A percentile compares a stretch with the other conserved stretches of the same genome.
Evolutionary conservation across 2,329 filamentous ascomycete species (phyloP).

Genomic region (Colletotrichum liriopes): DNA sequence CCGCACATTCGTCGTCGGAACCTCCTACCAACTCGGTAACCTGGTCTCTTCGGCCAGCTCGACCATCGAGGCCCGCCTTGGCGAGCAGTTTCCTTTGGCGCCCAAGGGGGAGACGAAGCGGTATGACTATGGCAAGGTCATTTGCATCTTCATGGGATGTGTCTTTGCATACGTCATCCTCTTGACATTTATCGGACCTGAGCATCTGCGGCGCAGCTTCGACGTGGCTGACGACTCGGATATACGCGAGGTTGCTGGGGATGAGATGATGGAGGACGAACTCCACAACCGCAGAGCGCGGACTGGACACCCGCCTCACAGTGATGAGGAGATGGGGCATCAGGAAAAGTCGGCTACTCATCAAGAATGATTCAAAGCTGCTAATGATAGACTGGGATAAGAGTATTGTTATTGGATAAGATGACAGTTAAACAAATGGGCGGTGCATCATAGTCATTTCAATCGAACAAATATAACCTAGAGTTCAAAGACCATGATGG

Average conservation of each 20-base stretch:
- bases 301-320: not conserved
- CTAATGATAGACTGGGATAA: too few relatives aligned
- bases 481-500: too few relatives aligned
- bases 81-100: conserved; percentile 81
- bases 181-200: conserved; percentile 75
- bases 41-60: conserved; percentile 78
- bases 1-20: conserved; percentile 82
- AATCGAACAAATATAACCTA: too few relatives aligned
- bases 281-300: conserved; percentile 18
- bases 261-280: conserved; percentile 49
- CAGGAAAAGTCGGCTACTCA: conserved; percentile 42
- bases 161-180: conserved; percentile 78
- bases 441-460: not conserved
- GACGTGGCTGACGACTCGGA: conserved; percentile 66
- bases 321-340: conserved; percentile 37
- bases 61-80: conserved; percentile 83
- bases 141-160: conserved; percentile 92
- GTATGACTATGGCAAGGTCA: conserved; percentile 86
- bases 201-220: conserved; percentile 67
- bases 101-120: conserved; percentile 64
- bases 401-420: not conserved
- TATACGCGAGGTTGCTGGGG: conserved; percentile 62
- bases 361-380: conserved; percentile 5
- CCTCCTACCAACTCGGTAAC: conserved; percentile 84
- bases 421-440: not conserved